Evolutionary conservation across 495 filamentous ascomycete genomes (phyloP).

Genomic region (Bryoglossum gracile): DNA sequence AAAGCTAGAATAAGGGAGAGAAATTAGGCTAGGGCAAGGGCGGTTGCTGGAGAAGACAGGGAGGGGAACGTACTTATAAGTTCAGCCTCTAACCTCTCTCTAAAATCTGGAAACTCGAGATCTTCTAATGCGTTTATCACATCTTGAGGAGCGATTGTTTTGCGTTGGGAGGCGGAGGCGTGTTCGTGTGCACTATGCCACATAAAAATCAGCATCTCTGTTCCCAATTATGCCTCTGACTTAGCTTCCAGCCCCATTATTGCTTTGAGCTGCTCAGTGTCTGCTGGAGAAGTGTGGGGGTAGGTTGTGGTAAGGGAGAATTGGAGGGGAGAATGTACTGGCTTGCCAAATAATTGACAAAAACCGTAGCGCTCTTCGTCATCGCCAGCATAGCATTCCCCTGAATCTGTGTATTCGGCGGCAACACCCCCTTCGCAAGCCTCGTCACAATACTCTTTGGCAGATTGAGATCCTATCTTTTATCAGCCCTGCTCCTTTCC

Average conservation of each 20-base stretch:
- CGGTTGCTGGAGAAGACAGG: too few relatives aligned
- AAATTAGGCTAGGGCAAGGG: too few relatives aligned
- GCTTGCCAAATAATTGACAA: constrained; percentile 81
- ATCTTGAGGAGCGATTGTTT: constrained; percentile 78
- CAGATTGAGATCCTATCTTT: constrained; percentile 71
- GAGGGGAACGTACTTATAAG: constrained; percentile 44
- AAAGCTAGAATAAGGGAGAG: too few relatives aligned
- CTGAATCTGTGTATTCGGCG: constrained; percentile 87
- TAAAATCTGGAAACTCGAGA: constrained; percentile 75
- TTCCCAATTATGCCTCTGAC: too few relatives aligned
- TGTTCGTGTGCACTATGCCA: constrained; percentile 66
- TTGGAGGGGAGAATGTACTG: constrained; percentile 59
- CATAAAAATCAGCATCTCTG: background rate
- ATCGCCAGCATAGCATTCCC: constrained; percentile 88
- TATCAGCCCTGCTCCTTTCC: background rate
- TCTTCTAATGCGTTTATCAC: constrained; percentile 77
- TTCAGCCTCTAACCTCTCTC: constrained; percentile 48
- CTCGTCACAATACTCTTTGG: constrained; percentile 91
- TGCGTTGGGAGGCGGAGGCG: constrained; percentile 57
- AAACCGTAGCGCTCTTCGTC: constrained; percentile 89
- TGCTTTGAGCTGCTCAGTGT: too few relatives aligned
- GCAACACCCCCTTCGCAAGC: constrained; percentile 94
- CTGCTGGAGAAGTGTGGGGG: too few relatives aligned
- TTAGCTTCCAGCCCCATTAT: too few relatives aligned
- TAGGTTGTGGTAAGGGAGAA: too few relatives aligned